Percentiles rank a stretch among this genome's conserved stretches.
phyloP scores from a whole-genome alignment of 2,329 filamentous ascomycete species.

The Pseudocercospora musae region DNA sequence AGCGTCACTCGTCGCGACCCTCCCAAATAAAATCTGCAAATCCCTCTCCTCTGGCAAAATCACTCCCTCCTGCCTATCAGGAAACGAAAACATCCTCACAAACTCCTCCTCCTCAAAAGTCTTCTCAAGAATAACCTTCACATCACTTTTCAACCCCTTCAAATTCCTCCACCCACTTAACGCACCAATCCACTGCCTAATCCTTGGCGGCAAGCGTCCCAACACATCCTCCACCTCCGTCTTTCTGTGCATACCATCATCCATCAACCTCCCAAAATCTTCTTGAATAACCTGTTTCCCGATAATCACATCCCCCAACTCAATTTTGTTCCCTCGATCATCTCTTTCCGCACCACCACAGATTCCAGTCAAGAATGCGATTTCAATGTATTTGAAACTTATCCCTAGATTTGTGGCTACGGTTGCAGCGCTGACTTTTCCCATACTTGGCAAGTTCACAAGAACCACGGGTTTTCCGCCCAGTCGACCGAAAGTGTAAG shows the following conservation, averaged over 20 bases:
- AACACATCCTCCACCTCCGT: background rate
- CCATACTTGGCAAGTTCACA: constrained; percentile 19
- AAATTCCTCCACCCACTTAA: background rate
- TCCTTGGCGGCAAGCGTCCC: background rate
- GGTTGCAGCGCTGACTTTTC: constrained; percentile 16
- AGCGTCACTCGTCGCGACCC: background rate
- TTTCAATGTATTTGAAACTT: background rate
- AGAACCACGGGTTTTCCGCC: constrained; percentile 26
- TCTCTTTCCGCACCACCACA: constrained; percentile 22
- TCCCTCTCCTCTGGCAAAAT: background rate
- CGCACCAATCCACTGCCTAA: background rate
- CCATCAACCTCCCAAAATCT: background rate
- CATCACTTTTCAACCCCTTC: background rate
- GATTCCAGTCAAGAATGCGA: constrained; percentile 26
- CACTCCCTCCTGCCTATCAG: background rate
- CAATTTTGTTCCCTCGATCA: background rate
- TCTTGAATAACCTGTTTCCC: background rate
- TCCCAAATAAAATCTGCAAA: background rate
- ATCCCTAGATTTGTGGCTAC: constrained; percentile 8
- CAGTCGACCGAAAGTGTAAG: constrained; percentile 25
- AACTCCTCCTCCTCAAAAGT: background rate
- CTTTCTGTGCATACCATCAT: background rate
- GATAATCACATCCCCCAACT: background rate
- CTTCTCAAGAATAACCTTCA: background rate
- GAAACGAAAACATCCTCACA: background rate